Percentiles rank a stretch among this genome's conserved stretches.
phyloP scores from a whole-genome alignment of 495 filamentous ascomycete species.

The Mytilinidion resinicola region DNA sequence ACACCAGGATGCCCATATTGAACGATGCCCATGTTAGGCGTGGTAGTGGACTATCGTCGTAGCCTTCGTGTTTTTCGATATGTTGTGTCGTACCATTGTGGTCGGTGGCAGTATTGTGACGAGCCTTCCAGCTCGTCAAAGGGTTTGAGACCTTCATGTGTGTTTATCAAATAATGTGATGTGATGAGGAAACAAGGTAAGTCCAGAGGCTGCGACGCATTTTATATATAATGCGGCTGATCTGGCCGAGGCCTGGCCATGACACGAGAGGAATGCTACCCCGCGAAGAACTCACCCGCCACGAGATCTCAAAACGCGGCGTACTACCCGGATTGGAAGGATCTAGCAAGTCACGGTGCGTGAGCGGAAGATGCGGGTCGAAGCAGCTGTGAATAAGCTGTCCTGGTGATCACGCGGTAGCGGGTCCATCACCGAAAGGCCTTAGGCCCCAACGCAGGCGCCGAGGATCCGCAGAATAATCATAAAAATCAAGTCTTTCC shows the following conservation, averaged over 20 bases:
- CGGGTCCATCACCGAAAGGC: no score
- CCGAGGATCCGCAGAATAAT: no score
- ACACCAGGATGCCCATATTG: conserved; percentile 30
- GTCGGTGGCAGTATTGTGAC: background rate
- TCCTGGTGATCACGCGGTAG: no score
- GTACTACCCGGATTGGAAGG: no score
- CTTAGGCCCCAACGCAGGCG: no score
- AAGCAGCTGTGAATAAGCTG: no score
- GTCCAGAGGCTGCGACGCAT: background rate
- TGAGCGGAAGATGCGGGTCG: no score
- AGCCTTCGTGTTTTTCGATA: background rate
- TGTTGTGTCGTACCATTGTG: background rate
- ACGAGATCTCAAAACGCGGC: background rate
- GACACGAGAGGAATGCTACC: no score
- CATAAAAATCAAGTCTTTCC: no score
- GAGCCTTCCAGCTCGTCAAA: background rate
- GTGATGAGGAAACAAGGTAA: background rate
- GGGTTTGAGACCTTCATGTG: background rate
- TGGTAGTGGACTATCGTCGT: conserved; percentile 1
- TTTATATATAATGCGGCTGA: background rate
- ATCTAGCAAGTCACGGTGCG: no score
- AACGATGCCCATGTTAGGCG: background rate
- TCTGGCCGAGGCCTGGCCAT: background rate
- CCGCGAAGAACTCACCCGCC: background rate
- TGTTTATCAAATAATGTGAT: background rate